Base-by-base conservation (phyloP, 805 yeast species). In the Candida sakaeoensis region DNA sequence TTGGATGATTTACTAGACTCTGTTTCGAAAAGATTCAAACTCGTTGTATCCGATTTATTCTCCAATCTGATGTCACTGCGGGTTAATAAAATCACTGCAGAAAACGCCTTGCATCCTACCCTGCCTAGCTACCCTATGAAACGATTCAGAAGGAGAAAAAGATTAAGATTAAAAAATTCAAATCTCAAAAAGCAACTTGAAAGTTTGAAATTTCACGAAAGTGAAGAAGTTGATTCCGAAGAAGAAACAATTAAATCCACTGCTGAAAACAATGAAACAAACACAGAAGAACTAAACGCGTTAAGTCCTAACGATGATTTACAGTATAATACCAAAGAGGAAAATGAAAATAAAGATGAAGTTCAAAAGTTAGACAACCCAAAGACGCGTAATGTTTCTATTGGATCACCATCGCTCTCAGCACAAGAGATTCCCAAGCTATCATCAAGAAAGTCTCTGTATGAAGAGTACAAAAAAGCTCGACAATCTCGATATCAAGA, bases 1-100 rank as follows among this genome's bases (percentile, higher is more conserved):
- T 13, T 36, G 8, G 39, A 36, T 4, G 39, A 36, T 16, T 3
- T 18, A n/a, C 8, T 36, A 8, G 23, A 16, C 5, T 36, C 32
- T 10, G 33, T 15, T 3, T 13, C 33, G 5, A 36, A 36, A 29
- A 36, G 26, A 36, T 29, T 36, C 8, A 36, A 36, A 36, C 10
- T 14, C 5, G 13, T 14, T 8, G 27, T 33, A 6, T 22, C 36
- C 13, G 15, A 6, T n/a, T 3, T 34, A 23, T 12, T n/a, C 30
- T 5, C 7, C 16, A 17, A n/a, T 5, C 17, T 30, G 12, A 5
- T 30, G 9, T 5, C 34, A 30, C 34, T 5, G 5, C 8, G n/a
- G n/a, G 29, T 12, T 26, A 10, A 13, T 14, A 12, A 12, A 26
- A 13, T 26, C 14, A 12, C n/a, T 26, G n/a, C 8, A 10, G 15